Percentiles rank a stretch among this genome's conserved stretches.
phyloP scores from a whole-genome alignment of 1,139 yeast species.

The Suhomyces terraborum region DNA sequence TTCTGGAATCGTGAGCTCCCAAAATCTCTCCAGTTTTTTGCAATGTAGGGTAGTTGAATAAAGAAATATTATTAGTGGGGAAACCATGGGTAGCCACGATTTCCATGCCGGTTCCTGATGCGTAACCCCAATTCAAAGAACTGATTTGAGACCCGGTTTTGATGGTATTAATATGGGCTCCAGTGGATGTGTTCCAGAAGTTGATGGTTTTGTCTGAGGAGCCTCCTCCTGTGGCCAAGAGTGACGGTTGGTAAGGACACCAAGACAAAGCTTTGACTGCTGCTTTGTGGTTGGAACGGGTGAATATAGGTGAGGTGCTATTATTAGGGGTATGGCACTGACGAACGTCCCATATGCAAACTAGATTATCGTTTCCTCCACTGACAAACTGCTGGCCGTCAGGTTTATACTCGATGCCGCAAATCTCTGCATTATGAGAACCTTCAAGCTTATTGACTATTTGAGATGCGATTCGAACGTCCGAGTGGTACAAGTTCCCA shows the following conservation, averaged over 20 bases:
- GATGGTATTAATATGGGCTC: slow-evolving; percentile 80
- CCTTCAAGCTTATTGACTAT: slow-evolving; percentile 55
- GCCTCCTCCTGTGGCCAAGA: slow-evolving; percentile 96
- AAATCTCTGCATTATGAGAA: slow-evolving; percentile 81
- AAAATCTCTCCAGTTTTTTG: slow-evolving; percentile 87
- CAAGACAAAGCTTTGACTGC: slow-evolving; percentile 96
- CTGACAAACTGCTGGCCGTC: slow-evolving; percentile 88
- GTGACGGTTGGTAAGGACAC: slow-evolving; percentile 85
- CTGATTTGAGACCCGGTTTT: slow-evolving; percentile 95
- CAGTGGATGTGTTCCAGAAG: slow-evolving; percentile 95
- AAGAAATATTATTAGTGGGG: slow-evolving; percentile 81
- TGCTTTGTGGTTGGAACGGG: slow-evolving; percentile 81
- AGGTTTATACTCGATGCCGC: slow-evolving; percentile 84
- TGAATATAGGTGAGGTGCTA: slow-evolving; percentile 56
- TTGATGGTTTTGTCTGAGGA: slow-evolving; percentile 86
- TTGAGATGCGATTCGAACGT: slow-evolving; percentile 87
- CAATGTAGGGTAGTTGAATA: slow-evolving; percentile 84
- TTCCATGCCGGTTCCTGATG: slow-evolving; percentile 73
- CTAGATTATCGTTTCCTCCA: slow-evolving; percentile 94
- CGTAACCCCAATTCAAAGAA: slow-evolving; percentile 87
- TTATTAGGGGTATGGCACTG: slow-evolving; percentile 14
- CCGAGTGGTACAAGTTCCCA: slow-evolving; percentile 86
- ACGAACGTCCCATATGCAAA: slow-evolving; percentile 93
- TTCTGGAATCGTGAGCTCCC: slow-evolving; percentile 88
- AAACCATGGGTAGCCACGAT: slow-evolving; percentile 93